phyloP scores from a whole-genome alignment of 164 flowering plant species.

The Chimonanthus praecox region DNA sequence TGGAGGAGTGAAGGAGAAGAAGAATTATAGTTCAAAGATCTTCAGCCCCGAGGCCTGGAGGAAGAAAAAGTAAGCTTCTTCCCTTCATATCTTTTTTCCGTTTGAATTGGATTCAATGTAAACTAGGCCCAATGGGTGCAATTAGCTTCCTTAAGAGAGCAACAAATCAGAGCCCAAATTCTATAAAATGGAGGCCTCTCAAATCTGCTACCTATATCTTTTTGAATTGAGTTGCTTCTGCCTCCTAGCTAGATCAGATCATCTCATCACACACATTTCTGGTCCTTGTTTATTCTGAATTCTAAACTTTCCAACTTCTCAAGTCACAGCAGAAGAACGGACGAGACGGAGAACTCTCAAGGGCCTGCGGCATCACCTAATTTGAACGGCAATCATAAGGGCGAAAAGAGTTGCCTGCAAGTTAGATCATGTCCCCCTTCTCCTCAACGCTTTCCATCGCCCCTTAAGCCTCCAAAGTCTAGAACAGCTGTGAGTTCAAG shows the following conservation, averaged over 20 bases:
- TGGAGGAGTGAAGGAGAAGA: constrained; percentile 18
- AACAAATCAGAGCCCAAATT: too few species aligned
- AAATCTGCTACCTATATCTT: too few species aligned
- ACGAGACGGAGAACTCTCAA: constrained; percentile 43
- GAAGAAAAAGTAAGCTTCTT: constrained; percentile 14
- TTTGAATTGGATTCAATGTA: neutral
- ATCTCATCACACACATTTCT: neutral
- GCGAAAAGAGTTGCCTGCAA: constrained; percentile 33
- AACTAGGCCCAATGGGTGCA: too few species aligned
- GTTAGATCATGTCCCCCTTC: constrained; percentile 67
- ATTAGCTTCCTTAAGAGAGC: too few species aligned
- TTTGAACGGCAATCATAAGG: constrained; percentile 26
- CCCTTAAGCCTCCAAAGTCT: constrained; percentile 30
- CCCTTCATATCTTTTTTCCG: neutral
- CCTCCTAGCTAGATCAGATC: neutral
- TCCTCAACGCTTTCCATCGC: constrained; percentile 67
- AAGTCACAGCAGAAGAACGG: constrained; percentile 28
- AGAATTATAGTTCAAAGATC: constrained; percentile 23
- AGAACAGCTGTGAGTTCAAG: constrained; percentile 31
- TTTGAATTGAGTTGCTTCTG: neutral
- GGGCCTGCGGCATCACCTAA: constrained; percentile 17
- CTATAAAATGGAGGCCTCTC: too few species aligned
- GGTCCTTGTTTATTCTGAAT: neutral
- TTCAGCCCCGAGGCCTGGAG: constrained; percentile 14
- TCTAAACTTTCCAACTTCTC: neutral